Evolutionary conservation across 2,329 filamentous ascomycete species (phyloP).

Genomic region (Neonectria ditissima): DNA sequence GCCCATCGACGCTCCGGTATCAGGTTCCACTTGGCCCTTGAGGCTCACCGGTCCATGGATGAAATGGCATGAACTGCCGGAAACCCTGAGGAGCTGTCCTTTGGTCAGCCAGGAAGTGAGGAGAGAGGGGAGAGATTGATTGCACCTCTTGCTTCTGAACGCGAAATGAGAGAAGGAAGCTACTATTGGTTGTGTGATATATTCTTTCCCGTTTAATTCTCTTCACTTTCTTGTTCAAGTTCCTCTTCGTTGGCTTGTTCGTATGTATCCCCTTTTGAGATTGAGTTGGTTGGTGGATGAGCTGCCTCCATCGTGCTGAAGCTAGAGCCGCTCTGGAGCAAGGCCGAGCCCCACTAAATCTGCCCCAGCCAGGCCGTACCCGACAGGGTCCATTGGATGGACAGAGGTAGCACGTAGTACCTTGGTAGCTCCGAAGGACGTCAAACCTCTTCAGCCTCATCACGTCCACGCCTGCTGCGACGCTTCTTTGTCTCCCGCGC

Average conservation of each 20-base stretch:
- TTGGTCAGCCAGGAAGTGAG: constrained; percentile 8
- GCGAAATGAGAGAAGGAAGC: not conserved
- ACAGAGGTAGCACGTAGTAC: no score
- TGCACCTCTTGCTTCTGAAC: not conserved
- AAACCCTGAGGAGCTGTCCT: constrained; percentile 21
- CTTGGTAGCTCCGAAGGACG: constrained; percentile 3
- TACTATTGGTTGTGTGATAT: not conserved
- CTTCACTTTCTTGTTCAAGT: not conserved
- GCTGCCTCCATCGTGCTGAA: not conserved
- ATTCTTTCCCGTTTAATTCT: no score
- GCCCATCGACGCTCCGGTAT: constrained; percentile 24
- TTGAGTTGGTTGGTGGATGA: constrained; percentile 28
- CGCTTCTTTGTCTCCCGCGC: not conserved
- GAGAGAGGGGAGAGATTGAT: not conserved
- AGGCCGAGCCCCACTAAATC: constrained; percentile 39
- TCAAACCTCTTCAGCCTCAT: constrained; percentile 28
- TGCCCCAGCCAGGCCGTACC: constrained; percentile 23
- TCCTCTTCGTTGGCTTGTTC: not conserved
- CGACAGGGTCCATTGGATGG: no score
- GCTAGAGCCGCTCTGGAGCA: not conserved
- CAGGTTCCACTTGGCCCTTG: constrained; percentile 30
- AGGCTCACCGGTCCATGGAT: constrained; percentile 42
- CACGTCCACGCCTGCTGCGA: not conserved
- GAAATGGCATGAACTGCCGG: constrained; percentile 23
- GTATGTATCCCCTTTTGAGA: not conserved